Base-by-base conservation (phyloP, 129 eudicot species). In the Oenanthe sinensis region DNA sequence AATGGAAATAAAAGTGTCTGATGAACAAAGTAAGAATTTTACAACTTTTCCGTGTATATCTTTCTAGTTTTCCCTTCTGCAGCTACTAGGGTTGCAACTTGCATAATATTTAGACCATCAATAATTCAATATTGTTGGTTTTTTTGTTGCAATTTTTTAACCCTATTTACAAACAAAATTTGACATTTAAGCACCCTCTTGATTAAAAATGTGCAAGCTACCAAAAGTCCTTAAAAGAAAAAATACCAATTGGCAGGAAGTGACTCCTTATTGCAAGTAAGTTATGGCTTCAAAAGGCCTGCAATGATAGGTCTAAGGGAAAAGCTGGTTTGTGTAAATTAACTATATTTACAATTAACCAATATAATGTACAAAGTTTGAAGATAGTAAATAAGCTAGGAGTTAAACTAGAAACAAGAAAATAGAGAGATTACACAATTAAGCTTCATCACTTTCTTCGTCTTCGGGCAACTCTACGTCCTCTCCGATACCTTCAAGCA, bases 401-500 rank as follows among this genome's bases (percentile, higher is more conserved):
- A 75, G 3, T 26, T 8, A 48, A 75, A 30, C n/a, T 10, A 28
- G 78, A 44, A 7, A 55, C 6, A 76, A 11, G 13, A 58, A 13
- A 16, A 4, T 28, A 36, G 24, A 48, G 72, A 28, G 33, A 48
- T 39, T 20, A 46, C n/a, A 3, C 68, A 7, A 11, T 84, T 85
- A 86, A 39, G 81, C 85, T 81, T 86, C 87, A 0, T 88, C 88
- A 3, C 87, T 88, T 2, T 83, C 91, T 0, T 87, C 90, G 3
- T 84, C 94, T 24, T 79, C 87, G 5, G 81, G 87, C 55, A 80
- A 48, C 60, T 74, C 97, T 0, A 79, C 48, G 30, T 93, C 98
- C 43, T 93, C 98, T 54, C 96, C 98, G 1, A 93, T 80, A 33
- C 96, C 98, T 85, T 91, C 98, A 40, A 95, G 92, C 85, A 95